phyloP scores from a whole-genome alignment of 2,329 filamentous ascomycete genomes.

The Aspergillus candidus region DNA sequence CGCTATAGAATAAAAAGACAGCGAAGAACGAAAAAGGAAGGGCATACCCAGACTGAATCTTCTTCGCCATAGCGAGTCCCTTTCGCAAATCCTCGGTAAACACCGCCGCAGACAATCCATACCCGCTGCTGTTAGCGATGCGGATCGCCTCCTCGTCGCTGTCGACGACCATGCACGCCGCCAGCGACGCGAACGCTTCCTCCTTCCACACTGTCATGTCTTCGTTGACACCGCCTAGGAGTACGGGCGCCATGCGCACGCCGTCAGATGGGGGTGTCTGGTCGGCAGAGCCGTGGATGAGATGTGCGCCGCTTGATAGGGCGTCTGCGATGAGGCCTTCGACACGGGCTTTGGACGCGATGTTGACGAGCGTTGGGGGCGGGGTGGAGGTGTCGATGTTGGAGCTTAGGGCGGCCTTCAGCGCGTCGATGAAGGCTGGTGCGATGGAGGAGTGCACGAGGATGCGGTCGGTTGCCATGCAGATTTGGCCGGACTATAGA shows the following conservation, averaged over 20 bases:
- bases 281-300: conserved; percentile 22
- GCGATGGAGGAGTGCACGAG: conserved; percentile 52
- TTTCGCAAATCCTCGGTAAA: conserved; percentile 63
- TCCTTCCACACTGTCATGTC: conserved; percentile 68
- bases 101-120: conserved; percentile 63
- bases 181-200: conserved; percentile 69
- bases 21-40: conserved; percentile 6
- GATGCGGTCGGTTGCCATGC: conserved; percentile 75
- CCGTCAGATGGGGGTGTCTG: conserved; percentile 3
- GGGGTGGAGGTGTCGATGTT: conserved; percentile 30
- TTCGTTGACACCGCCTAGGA: conserved; percentile 59
- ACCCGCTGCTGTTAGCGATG: conserved; percentile 73
- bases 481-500: conserved; percentile 64
- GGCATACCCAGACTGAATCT: conserved; percentile 56
- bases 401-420: conserved; percentile 39
- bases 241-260: conserved; percentile 55
- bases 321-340: conserved; percentile 22
- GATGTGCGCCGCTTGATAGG: conserved; percentile 26
- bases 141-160: conserved; percentile 59
- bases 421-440: conserved; percentile 46
- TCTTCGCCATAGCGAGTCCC: conserved; percentile 52
- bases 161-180: conserved; percentile 60
- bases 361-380: conserved; percentile 37
- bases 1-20: background rate
- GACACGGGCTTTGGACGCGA: conserved; percentile 42